phyloP scores from a whole-genome alignment of 73 alveolate species.

The Tetrahymena thermophila region DNA sequence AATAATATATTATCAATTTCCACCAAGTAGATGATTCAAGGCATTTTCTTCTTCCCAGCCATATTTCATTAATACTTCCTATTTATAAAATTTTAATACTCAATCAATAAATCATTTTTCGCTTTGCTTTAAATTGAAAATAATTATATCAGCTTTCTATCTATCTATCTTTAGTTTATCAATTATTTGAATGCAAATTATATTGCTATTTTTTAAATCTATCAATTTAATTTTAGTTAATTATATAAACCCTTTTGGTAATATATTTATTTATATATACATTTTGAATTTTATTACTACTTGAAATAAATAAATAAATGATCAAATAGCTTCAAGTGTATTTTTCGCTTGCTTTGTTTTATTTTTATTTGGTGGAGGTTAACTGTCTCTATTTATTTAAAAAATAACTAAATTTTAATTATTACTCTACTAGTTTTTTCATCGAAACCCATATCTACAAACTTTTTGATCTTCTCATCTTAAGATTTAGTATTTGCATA shows the following conservation, averaged over 20 bases:
- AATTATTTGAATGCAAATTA: too few species aligned
- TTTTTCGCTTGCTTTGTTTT: background rate
- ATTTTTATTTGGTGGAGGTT: background rate
- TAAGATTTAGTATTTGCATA: conserved; percentile 42
- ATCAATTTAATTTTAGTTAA: too few species aligned
- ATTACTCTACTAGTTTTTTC: conserved; percentile 49
- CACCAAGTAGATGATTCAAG: conserved; percentile 41
- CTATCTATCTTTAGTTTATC: background rate
- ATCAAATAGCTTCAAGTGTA: too few species aligned
- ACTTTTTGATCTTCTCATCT: conserved; percentile 63
- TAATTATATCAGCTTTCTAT: background rate
- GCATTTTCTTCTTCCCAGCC: conserved; percentile 56
- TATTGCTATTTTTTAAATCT: background rate
- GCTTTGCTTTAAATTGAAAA: background rate
- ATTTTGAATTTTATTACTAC: background rate
- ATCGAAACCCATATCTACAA: conserved; percentile 83
- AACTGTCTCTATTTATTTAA: background rate
- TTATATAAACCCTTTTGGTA: too few species aligned
- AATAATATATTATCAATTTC: background rate
- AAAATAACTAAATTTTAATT: background rate
- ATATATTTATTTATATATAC: too few species aligned
- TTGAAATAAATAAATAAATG: background rate
- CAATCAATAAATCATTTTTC: background rate
- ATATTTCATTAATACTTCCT: conserved; percentile 45
- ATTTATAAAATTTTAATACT: background rate